Conservation (phyloP, 257 asterid genomes). For the Solanum sparsipilum region DNA sequence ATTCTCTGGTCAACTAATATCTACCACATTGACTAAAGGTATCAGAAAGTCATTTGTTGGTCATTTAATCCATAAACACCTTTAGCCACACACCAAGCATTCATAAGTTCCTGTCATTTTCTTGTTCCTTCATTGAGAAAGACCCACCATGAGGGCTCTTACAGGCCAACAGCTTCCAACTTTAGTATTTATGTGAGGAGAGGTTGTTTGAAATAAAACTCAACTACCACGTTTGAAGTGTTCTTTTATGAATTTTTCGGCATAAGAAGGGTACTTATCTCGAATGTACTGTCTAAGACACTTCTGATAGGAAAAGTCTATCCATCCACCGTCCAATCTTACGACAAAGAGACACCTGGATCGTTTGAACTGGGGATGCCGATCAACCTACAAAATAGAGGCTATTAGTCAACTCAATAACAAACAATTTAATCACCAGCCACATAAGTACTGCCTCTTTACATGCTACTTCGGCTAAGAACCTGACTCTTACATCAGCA, state of each 20-base stretch:
- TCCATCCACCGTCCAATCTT: constrained; percentile 90
- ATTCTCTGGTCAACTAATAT: constrained; percentile 12
- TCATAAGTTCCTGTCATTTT: constrained; percentile 3
- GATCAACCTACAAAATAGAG: constrained; percentile 53
- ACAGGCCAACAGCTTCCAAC: constrained; percentile 1
- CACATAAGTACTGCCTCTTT: not conserved
- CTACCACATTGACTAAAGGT: constrained; percentile 27
- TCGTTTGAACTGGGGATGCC: constrained; percentile 71
- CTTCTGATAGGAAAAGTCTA: constrained; percentile 95
- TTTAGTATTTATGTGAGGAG: not conserved
- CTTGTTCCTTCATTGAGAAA: not conserved
- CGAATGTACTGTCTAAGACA: constrained; percentile 69
- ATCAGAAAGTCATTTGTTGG: not conserved
- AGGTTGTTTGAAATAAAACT: not conserved
- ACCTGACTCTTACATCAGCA: not conserved
- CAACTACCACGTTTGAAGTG: constrained; percentile 68
- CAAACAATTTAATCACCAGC: not conserved
- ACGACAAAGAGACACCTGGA: constrained; percentile 96
- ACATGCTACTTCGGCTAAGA: not conserved
- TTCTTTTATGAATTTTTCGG: constrained; percentile 57
- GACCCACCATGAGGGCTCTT: not conserved
- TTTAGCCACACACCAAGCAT: constrained; percentile 6
- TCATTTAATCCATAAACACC: not conserved
- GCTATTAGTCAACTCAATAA: not conserved
- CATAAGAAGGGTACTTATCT: constrained; percentile 63